Conservation (phyloP, 306 rosid genomes). For the Fagus crenata region DNA sequence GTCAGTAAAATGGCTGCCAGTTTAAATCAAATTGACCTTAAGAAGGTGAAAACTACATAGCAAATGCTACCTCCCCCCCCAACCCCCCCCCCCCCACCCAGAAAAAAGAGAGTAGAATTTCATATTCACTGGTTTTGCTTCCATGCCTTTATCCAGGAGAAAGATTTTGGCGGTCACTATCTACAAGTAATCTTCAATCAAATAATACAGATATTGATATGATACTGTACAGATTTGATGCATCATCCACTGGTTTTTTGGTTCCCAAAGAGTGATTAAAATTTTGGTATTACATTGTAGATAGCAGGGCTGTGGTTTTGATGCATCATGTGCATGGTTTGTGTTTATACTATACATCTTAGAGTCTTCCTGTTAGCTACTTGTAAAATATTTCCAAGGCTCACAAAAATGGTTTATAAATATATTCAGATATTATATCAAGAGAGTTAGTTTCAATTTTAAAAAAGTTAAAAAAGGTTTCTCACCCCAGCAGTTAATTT, state of each 20-base stretch:
- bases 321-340: neutral
- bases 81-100: no score
- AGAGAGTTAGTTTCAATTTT: neutral
- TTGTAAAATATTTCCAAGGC: neutral
- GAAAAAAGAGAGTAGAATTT: no score
- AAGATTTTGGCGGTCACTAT: neutral
- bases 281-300: neutral
- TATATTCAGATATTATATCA: neutral
- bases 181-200: neutral
- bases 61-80: no score
- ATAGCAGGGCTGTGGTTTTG: neutral
- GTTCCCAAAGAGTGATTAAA: neutral
- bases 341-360: neutral
- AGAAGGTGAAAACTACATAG: no score
- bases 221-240: neutral
- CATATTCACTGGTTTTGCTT: no score
- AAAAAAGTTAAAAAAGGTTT: conserved; percentile 16
- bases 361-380: neutral
- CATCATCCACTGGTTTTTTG: neutral
- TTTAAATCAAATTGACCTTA: no score
- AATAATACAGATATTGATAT: neutral
- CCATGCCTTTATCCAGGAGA: no score
- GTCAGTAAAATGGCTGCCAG: no score
- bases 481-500: conserved; percentile 83
- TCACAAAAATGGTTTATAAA: neutral